Conservation (phyloP, 306 rosid species). For the Medicago lupulina region DNA sequence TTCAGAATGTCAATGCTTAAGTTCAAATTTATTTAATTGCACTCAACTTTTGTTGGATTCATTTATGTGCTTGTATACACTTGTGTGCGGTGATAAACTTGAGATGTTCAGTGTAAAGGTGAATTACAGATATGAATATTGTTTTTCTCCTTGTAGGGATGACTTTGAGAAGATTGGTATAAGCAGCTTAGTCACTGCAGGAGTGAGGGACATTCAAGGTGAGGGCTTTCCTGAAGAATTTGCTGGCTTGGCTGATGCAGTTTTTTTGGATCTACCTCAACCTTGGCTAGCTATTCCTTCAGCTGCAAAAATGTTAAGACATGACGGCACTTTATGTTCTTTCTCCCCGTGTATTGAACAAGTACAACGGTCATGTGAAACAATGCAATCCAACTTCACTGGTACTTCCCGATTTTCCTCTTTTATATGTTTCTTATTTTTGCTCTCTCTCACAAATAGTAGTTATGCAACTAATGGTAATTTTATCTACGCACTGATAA, state of each 20-base stretch:
- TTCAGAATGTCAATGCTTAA: slow-evolving; percentile 2
- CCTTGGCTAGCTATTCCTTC: slow-evolving; percentile 94
- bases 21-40: neutral
- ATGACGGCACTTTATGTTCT: slow-evolving; percentile 75
- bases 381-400: slow-evolving; percentile 37
- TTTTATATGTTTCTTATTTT: neutral
- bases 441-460: neutral
- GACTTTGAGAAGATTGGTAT: slow-evolving; percentile 1
- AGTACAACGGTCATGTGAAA: slow-evolving; percentile 58
- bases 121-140: neutral
- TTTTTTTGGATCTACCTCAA: slow-evolving; percentile 87
- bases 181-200: neutral
- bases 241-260: slow-evolving; percentile 65
- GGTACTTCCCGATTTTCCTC: neutral
- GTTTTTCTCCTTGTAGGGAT: neutral
- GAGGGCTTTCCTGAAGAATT: slow-evolving; percentile 13
- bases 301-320: slow-evolving; percentile 69
- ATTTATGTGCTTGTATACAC: neutral
- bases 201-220: slow-evolving; percentile 15
- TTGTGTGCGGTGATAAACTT: neutral
- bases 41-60: neutral
- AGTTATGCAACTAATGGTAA: neutral
- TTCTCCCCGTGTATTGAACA: slow-evolving; percentile 90
- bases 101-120: neutral
- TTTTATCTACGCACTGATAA: slow-evolving; percentile 7